A percentile compares a stretch with the other conserved stretches of the same genome.
phyloP scores from a whole-genome alignment of 257 asterid species.

The Ilex asprella region DNA sequence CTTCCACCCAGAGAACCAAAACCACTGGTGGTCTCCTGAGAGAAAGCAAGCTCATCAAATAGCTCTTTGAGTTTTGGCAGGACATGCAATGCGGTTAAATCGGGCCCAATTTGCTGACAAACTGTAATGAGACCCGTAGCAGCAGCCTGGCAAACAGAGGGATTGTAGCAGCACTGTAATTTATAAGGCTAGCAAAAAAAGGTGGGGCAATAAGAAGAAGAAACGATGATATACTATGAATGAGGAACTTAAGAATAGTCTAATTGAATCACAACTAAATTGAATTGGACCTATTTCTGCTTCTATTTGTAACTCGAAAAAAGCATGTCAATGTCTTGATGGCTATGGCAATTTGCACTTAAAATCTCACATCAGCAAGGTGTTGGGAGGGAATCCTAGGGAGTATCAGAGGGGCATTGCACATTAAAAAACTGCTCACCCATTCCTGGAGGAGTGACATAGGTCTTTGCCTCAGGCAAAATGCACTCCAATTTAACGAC shows the following conservation, averaged over 20 bases:
- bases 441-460: background rate
- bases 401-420: background rate
- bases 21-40: constrained; percentile 43
- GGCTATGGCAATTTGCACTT: background rate
- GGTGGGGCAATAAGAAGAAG: background rate
- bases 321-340: background rate
- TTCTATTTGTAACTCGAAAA: background rate
- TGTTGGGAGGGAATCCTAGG: background rate
- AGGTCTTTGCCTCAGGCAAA: too few species aligned
- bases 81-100: constrained; percentile 64
- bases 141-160: constrained; percentile 51
- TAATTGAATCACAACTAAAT: background rate
- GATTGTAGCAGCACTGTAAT: background rate
- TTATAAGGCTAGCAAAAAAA: background rate
- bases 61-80: constrained; percentile 79
- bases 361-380: background rate
- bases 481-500: too few species aligned
- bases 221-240: background rate
- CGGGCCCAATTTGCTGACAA: constrained; percentile 89
- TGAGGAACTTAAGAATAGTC: background rate
- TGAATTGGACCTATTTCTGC: background rate
- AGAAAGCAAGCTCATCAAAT: constrained; percentile 80
- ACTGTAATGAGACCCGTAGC: constrained; percentile 70
- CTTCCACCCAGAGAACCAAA: constrained; percentile 34
- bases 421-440: background rate